Evolutionary conservation across 306 rosid genomes (phyloP), one percentile per base, ranked within the genome.

Genomic region (Rosa persica): DNA sequence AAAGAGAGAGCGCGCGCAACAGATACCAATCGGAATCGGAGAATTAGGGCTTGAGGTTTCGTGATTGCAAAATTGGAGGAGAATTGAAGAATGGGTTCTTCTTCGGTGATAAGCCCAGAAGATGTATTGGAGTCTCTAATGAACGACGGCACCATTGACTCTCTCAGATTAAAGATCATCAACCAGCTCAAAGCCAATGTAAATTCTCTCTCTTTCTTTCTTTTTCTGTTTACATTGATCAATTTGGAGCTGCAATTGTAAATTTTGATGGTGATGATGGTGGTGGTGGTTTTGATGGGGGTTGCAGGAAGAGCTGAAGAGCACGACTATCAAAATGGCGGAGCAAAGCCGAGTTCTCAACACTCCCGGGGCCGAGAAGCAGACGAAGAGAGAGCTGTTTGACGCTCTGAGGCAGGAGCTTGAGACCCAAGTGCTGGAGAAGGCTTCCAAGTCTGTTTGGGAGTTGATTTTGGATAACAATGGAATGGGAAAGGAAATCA

Each of bases 131-230:
- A 89, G 72, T 91, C 97, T 70, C 76, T 89, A 47, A 95, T 95
- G 98, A 95, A 95, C 80, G 97, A 95, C 74, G 97, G 99, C 48
- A 91, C 97, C 68, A 95, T 95, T 6, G 99, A 95, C 80, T 73
- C 95, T 64, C 98, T 95, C 74, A 77, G 97, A 73, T 85, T 95
- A 87, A 95, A 93, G 98, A 95, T 93, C 91, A 95, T 93, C 85
- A 95, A 91, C 76, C 98, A 91, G 89, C 99, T 95, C 82, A 95
- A 95, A 85, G 96, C 97, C 89, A 95, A 95, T 80, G 99, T 93
- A 60, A 61, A 68, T 44, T 3, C 13, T 80, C 25, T 44, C 15
- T 9, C 0, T 75, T 1, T 13, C 25, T 20, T 1, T 5, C 15
- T 23, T 3, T 61, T 4, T 40, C 0, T 15, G 15, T 43, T 77